These are phyloP conservation scores for Hypoxylon cercidicola DNA, from an alignment of 495 filamentous ascomycete species.

Conservation along the genomic window DNA sequence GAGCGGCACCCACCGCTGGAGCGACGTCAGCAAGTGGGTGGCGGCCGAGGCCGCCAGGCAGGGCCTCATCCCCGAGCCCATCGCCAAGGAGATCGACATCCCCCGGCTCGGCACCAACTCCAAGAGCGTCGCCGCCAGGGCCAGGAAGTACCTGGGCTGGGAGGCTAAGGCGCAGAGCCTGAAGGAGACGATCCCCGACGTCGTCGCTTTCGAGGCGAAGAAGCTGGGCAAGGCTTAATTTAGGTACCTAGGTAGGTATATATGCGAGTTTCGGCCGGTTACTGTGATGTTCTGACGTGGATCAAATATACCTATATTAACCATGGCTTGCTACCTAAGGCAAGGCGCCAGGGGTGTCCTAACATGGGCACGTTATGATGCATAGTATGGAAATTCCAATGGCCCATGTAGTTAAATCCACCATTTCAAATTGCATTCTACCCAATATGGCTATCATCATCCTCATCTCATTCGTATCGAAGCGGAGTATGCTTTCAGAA, in stretches of 20 bases:
- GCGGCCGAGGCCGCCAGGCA: conserved; percentile 70
- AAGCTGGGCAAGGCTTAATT: conserved; percentile 43
- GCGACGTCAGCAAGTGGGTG: conserved; percentile 69
- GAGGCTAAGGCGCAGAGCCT: conserved; percentile 60
- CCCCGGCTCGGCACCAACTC: conserved; percentile 67
- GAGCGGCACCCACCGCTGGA: conserved; percentile 75
- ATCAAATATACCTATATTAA: no score
- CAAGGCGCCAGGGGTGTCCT: no score
- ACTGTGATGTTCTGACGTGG: no score
- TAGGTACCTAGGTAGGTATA: neutral
- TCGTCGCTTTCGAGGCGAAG: conserved; percentile 63
- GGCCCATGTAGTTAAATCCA: neutral
- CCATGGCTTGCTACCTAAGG: no score
- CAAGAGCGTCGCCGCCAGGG: conserved; percentile 64
- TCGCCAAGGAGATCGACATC: conserved; percentile 51
- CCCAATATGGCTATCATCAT: no score
- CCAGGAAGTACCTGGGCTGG: conserved; percentile 71
- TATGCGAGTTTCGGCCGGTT: no score
- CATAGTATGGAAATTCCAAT: no score
- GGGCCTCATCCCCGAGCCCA: conserved; percentile 68
- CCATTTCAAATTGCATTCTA: neutral
- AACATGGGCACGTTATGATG: no score
- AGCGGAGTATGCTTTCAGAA: no score
- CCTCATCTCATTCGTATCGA: neutral
- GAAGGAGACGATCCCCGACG: conserved; percentile 60